phyloP scores from a whole-genome alignment of 345 rosid species.

The Lepidium sativum region DNA sequence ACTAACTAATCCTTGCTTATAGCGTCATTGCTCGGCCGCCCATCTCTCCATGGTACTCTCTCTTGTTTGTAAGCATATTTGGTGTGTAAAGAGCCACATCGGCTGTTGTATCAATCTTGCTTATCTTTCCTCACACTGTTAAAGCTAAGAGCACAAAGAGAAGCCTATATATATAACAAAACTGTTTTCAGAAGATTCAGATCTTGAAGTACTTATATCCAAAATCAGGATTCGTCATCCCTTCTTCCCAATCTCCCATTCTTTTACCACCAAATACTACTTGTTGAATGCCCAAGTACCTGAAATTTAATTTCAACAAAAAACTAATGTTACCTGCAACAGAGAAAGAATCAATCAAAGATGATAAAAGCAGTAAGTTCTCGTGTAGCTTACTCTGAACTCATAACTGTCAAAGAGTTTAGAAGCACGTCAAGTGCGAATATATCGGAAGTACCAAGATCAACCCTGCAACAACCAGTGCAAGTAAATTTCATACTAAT shows the following conservation, averaged over 20 bases:
- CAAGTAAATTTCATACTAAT: neutral
- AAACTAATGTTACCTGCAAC: neutral
- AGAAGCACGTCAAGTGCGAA: constrained; percentile 80
- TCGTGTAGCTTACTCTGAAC: constrained; percentile 59
- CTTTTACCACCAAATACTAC: constrained; percentile 72
- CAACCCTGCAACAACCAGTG: constrained; percentile 54
- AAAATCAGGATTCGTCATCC: constrained; percentile 63
- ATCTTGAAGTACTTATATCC: constrained; percentile 86
- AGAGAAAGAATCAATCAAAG: neutral
- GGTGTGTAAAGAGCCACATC: constrained; percentile 32
- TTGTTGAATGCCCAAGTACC: constrained; percentile 79
- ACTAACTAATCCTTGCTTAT: constrained; percentile 14
- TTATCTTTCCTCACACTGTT: constrained; percentile 3
- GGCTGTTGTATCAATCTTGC: constrained; percentile 19
- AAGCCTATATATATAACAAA: constrained; percentile 11
- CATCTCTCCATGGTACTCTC: neutral
- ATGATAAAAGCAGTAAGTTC: neutral
- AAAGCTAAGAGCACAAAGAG: neutral
- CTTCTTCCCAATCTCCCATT: constrained; percentile 96
- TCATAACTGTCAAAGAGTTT: constrained; percentile 78
- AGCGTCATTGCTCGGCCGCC: neutral
- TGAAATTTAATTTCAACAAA: constrained; percentile 22
- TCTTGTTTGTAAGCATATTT: constrained; percentile 1
- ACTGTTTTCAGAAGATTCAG: constrained; percentile 26
- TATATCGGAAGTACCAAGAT: constrained; percentile 80